Conservation (phyloP, 2,329 filamentous ascomycete species). For the Paraconiothyrium brasiliense region DNA sequence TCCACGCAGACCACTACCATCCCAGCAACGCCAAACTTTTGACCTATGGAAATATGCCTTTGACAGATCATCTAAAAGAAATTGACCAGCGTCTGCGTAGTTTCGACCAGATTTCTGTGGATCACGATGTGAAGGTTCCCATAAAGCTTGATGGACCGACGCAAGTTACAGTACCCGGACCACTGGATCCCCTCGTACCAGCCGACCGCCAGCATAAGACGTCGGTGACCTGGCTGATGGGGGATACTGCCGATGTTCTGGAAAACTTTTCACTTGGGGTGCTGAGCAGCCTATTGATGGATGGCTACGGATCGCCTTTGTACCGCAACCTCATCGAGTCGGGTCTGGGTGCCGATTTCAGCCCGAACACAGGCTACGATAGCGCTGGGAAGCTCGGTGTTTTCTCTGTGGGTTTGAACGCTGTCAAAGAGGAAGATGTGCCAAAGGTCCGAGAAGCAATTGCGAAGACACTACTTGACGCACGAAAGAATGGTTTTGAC, state of each 20-base stretch:
- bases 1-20: slow-evolving; percentile 94
- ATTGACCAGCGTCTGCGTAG: slow-evolving; percentile 76
- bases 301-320: slow-evolving; percentile 93
- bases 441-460: slow-evolving; percentile 79
- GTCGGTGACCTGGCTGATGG: slow-evolving; percentile 90
- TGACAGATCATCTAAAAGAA: slow-evolving; percentile 81
- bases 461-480: slow-evolving; percentile 74
- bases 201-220: slow-evolving; percentile 91
- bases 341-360: slow-evolving; percentile 91
- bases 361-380: slow-evolving; percentile 93
- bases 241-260: slow-evolving; percentile 80
- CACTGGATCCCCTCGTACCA: slow-evolving; percentile 85
- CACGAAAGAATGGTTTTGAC: slow-evolving; percentile 81
- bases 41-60: slow-evolving; percentile 92
- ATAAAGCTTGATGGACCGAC: slow-evolving; percentile 75
- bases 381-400: slow-evolving; percentile 78
- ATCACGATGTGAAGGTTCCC: slow-evolving; percentile 79
- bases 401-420: slow-evolving; percentile 90
- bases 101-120: slow-evolving; percentile 76
- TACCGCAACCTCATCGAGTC: slow-evolving; percentile 90
- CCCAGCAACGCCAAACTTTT: slow-evolving; percentile 96
- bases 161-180: slow-evolving; percentile 77
- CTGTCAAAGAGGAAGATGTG: slow-evolving; percentile 84
- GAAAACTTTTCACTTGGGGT: slow-evolving; percentile 90
- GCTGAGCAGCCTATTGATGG: slow-evolving; percentile 83